Conservation (phyloP, 257 asterid genomes). For the Salvia miltiorrhiza region DNA sequence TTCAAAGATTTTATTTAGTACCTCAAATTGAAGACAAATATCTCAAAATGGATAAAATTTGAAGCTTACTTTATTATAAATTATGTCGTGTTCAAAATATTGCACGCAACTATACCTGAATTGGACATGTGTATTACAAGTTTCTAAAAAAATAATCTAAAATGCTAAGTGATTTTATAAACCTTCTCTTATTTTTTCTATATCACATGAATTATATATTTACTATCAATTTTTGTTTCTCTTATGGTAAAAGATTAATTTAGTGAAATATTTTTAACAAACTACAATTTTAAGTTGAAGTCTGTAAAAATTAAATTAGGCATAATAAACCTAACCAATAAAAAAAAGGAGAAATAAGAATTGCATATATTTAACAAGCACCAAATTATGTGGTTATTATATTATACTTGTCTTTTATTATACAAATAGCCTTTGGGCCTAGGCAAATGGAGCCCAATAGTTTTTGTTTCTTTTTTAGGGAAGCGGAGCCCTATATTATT, state of each 20-base stretch:
- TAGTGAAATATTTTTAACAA: neutral
- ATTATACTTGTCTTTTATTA: too few relatives aligned
- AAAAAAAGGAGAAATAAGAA: too few relatives aligned
- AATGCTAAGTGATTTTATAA: neutral
- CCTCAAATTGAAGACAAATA: neutral
- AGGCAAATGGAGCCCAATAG: too few relatives aligned
- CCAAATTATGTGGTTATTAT: too few relatives aligned
- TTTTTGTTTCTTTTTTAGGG: too few relatives aligned
- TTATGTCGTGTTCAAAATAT: neutral
- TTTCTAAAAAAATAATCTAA: neutral
- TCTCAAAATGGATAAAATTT: neutral
- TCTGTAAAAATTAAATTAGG: too few relatives aligned
- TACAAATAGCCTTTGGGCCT: too few relatives aligned
- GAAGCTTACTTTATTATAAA: neutral
- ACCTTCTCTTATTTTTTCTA: neutral
- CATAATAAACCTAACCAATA: neutral
- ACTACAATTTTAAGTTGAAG: too few relatives aligned
- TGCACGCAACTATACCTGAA: slow-evolving; percentile 9
- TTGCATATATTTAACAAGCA: too few relatives aligned
- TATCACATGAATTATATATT: neutral
- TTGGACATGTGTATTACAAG: slow-evolving; percentile 3
- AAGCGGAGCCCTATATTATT: too few relatives aligned
- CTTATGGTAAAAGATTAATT: neutral
- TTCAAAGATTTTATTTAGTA: neutral
- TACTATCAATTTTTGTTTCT: neutral